Evolutionary conservation across 2,329 filamentous ascomycete genomes (phyloP), one percentile per base, ranked within the genome.

Genomic region (Arthrobotrys conoides): DNA sequence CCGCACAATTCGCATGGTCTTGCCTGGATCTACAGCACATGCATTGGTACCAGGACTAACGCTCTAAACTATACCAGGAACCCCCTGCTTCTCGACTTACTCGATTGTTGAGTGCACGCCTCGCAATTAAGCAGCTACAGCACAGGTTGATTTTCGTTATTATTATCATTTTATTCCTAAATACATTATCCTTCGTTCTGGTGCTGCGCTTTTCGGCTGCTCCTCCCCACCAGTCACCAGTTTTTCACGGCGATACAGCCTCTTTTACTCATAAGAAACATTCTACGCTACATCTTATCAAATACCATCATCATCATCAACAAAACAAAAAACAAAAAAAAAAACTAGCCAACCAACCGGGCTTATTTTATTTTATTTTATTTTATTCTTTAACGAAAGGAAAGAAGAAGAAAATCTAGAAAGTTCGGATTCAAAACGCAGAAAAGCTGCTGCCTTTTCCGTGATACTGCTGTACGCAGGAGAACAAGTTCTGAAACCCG

Each of bases 401-500:
- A 46, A 22, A 38, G 48, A 27, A 67, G 30, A 22, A 33, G 30
- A 44, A 27, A 22, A 48, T 38, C 14, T 46, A 44, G 9, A 24
- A 44, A 44, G 38, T 44, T 71, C 57, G 48, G 49, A 66, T 70
- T 59, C 65, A 71, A 71, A 59, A 66, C 70, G 36, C 30, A 77
- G 70, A 65, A 66, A 71, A 67, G 66, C 73, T 71, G 73, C 61
- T 77, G 73, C 73, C 73, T 77, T 77, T 76, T 76, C 72, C 59
- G 66, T 66, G 57, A 76, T 69, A 66, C 73, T 71, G 27, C 63
- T 66, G 27, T 61, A 66, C 73, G 73, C 73, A 71, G 73, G 73
- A 77, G 73, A 66, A 61, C 49, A 41, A 67, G 24, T 20, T 61
- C 73, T 77, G 73, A 77, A 77, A 77, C 73, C 67, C 44, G 55